Conservation (phyloP, 1,284 basidiomycete species). For the Psilocybe mexicana region DNA sequence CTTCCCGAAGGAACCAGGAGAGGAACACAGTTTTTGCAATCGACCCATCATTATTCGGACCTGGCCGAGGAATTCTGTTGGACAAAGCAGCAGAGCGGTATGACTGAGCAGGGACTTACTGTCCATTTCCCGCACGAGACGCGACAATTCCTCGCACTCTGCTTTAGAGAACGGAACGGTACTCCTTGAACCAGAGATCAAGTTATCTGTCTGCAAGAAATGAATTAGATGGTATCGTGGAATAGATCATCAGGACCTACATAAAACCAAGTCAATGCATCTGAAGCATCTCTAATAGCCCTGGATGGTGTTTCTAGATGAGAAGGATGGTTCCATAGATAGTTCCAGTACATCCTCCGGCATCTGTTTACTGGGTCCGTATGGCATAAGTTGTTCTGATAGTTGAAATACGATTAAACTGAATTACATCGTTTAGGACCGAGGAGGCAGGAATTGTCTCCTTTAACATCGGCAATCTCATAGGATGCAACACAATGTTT, state of each 20-base stretch:
- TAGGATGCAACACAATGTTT: conserved; percentile 42
- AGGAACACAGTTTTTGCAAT: conserved; percentile 44
- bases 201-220: conserved; percentile 44
- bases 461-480: conserved; percentile 32
- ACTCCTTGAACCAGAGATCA: conserved; percentile 42
- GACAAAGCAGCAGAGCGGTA: neutral
- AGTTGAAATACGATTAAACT: neutral
- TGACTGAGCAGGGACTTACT: conserved; percentile 20
- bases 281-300: conserved; percentile 46
- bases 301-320: conserved; percentile 41
- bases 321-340: conserved; percentile 46
- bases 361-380: conserved; percentile 40
- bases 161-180: conserved; percentile 50
- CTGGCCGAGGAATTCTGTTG: conserved; percentile 21
- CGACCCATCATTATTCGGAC: conserved; percentile 31
- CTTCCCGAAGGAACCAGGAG: conserved; percentile 47
- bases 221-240: neutral
- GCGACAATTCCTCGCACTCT: conserved; percentile 51
- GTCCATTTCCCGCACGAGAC: conserved; percentile 35
- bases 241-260: conserved; percentile 27
- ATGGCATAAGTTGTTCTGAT: neutral
- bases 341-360: conserved; percentile 53
- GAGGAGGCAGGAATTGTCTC: conserved; percentile 25
- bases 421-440: conserved; percentile 27
- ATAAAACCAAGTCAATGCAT: conserved; percentile 51